Percentiles rank a stretch among this genome's conserved stretches.
phyloP scores from a whole-genome alignment of 768 basidiomycete species.

The Pleurotus salmoneostramineus region DNA sequence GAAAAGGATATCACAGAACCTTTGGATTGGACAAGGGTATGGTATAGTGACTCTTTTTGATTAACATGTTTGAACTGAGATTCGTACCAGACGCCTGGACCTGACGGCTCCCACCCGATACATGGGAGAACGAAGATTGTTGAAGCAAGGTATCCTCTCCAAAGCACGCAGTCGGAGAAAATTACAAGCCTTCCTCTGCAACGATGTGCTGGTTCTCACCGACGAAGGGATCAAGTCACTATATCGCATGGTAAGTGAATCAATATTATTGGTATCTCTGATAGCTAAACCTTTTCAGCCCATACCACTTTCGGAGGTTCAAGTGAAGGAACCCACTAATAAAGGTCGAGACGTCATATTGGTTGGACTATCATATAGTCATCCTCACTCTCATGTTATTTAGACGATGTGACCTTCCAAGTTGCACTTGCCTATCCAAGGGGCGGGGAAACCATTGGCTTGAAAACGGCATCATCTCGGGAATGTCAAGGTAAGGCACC shows the following conservation, averaged over 20 bases:
- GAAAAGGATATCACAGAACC: constrained; percentile 63
- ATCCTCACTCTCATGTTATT: background rate
- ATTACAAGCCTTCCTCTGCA: constrained; percentile 78
- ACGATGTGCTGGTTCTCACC: constrained; percentile 84
- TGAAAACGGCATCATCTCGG: constrained; percentile 53
- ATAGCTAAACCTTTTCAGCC: constrained; percentile 40
- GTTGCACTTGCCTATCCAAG: constrained; percentile 65
- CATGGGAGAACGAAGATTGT: constrained; percentile 74
- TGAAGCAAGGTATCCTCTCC: constrained; percentile 73
- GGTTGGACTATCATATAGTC: background rate
- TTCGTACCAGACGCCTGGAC: constrained; percentile 60
- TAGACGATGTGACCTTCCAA: constrained; percentile 70
- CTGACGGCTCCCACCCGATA: constrained; percentile 86
- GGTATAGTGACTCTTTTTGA: background rate
- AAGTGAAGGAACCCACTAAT: constrained; percentile 38
- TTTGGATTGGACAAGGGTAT: constrained; percentile 88
- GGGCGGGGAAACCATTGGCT: constrained; percentile 64
- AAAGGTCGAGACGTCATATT: background rate
- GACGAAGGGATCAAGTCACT: constrained; percentile 66
- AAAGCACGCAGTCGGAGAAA: constrained; percentile 86
- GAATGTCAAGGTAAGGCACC: constrained; percentile 47
- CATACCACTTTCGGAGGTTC: constrained; percentile 67
- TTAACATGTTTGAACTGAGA: background rate
- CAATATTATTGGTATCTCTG: background rate
- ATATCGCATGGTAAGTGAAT: constrained; percentile 72